Conservation (phyloP, 495 filamentous ascomycete genomes). For the Delitschia confertaspora region DNA sequence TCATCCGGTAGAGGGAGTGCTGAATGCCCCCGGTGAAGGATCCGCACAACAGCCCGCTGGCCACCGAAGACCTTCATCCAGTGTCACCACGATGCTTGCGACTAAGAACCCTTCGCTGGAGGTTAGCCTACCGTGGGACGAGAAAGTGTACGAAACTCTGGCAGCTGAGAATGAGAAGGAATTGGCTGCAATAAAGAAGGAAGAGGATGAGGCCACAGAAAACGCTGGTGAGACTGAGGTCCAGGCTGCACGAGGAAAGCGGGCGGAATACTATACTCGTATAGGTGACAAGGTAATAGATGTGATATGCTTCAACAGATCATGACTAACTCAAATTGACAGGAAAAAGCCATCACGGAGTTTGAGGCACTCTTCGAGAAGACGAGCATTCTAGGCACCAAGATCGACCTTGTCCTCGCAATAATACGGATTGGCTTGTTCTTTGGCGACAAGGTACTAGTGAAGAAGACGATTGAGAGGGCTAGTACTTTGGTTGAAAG, state of each 20-base stretch:
- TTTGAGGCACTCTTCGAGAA: conserved; percentile 92
- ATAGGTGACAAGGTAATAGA: conserved; percentile 84
- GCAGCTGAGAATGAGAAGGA: conserved; percentile 84
- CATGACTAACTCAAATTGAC: conserved; percentile 7
- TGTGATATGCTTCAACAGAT: not conserved
- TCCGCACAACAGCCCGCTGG: conserved; percentile 46
- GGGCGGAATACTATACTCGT: conserved; percentile 88
- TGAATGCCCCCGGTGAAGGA: conserved; percentile 70
- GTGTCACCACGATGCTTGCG: conserved; percentile 58
- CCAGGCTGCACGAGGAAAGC: conserved; percentile 81
- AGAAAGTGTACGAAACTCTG: conserved; percentile 73
- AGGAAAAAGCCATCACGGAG: conserved; percentile 88
- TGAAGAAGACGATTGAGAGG: conserved; percentile 87
- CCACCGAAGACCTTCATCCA: conserved; percentile 30
- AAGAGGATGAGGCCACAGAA: conserved; percentile 88
- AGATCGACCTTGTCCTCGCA: conserved; percentile 91
- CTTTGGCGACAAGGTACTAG: conserved; percentile 81
- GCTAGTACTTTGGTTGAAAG: conserved; percentile 84
- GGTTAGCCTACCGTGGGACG: conserved; percentile 78
- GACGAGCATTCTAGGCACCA: conserved; percentile 85
- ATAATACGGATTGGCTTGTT: conserved; percentile 94
- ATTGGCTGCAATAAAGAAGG: conserved; percentile 84
- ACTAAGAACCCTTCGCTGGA: conserved; percentile 49
- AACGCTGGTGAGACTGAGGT: conserved; percentile 95
- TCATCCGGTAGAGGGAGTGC: conserved; percentile 82